Base-by-base conservation (phyloP, 306 rosid genomes). In the Fagus crenata region DNA sequence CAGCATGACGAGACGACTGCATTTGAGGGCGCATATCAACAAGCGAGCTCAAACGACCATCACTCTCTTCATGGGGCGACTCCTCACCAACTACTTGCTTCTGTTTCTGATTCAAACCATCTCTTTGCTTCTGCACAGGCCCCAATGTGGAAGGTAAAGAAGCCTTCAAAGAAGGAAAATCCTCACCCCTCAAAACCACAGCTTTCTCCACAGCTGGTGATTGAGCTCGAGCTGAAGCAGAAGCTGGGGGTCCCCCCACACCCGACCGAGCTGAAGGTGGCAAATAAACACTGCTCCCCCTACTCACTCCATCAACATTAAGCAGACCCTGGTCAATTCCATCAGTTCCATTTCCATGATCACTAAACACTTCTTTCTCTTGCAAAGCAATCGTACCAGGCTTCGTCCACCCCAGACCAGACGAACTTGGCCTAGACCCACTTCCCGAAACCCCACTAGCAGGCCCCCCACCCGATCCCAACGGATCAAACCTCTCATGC, bases 371-470 rank as follows among this genome's bases (percentile, higher is more conserved):
- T 35, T 93, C 92, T 53, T 84, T 91, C 65, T 91, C 93, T 51
- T 77, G 90, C 81, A 83, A 68, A 35, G 85, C 85, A 60, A 63
- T 76, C 0, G 86, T 32, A 2, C 85, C 78, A 2, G 95, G 96
- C 85, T 88, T 95, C 4, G 92, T 95, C 98, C 98, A 95, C 7
- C 98, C 97, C 90, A 92, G 32, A 13, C 98, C 92, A 1, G 96
- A 88, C 0, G 97, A 95, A 6, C 83, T 46, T 1, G 98, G 97
- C 81, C 97, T 83, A 12, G 92, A 72, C 22, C 98, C 96, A 28
- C 42, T 80, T 31, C 96, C 97, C 0, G 93, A 75, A 76, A 78
- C 87, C 7, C 88, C 95, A 0, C 95, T 96, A 0, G 91, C 82
- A 0, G 82, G 80, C 11, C 98, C 98, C 3, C 88, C 81, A 0